Evolutionary conservation across 495 filamentous ascomycete species (phyloP), one percentile per base, ranked within the genome.

Genomic region (Pyronema omphalodes): DNA sequence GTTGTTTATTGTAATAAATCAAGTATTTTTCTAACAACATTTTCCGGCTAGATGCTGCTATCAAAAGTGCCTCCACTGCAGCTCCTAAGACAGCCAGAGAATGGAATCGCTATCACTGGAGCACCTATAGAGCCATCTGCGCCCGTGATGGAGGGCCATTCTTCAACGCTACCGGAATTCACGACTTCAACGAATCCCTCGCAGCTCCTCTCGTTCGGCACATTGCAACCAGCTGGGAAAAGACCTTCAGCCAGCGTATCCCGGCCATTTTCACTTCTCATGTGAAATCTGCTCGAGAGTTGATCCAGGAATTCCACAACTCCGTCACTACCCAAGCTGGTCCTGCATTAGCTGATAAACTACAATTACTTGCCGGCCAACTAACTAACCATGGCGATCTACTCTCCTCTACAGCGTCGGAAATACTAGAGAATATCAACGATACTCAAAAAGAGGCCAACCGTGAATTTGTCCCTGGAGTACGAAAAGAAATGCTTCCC

Each of bases 61-160:
- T 67, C 70, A 46, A 55, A 44, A 45, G 56, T 23, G 75, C 74
- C 11, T 54, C 67, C 23, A 59, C 63, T 12, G 60, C 58, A 39
- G 72, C 73, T 8, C 59, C 58, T 34, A 9, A 48, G 6, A 77
- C 69, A 17, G 73, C 70, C n/a, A n/a, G n/a, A n/a, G n/a, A n/a
- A n/a, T n/a, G n/a, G n/a, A n/a, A n/a, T n/a, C n/a, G n/a, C 5
- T 58, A 75, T 15, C 55, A 58, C 35, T 82, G 70, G 70, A 19
- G 67, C 2, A 81, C 81, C 0, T 84, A 83, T 57, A 78, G 75
- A 63, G 81, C 80, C n/a, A 71, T 72, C 6, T 75, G 73, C 60
- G 68, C 72, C 51, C 70, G 79, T 15, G 55, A 73, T 37, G 74
- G 74, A 67, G 72, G 11, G 57, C 23, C 68, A 9, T 73, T 59